phyloP scores from a whole-genome alignment of 345 rosid genomes.

The Melaleuca alternifolia region DNA sequence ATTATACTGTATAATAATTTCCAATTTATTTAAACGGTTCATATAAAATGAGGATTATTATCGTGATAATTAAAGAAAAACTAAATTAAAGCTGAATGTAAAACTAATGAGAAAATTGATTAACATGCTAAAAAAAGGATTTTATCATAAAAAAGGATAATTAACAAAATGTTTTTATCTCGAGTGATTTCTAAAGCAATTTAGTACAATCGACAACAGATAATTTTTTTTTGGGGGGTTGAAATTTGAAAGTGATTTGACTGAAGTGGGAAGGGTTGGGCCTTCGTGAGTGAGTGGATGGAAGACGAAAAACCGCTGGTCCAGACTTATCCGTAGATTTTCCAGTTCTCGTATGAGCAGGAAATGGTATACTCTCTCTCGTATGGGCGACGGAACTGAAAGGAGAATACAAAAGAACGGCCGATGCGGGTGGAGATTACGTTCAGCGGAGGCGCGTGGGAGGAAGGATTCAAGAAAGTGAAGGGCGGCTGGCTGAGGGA shows the following conservation, averaged over 20 bases:
- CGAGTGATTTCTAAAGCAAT: neutral
- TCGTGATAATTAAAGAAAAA: no score
- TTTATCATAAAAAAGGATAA: neutral
- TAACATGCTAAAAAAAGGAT: neutral
- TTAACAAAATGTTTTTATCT: neutral
- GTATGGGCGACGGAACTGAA: neutral
- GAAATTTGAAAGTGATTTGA: neutral
- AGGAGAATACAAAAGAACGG: neutral
- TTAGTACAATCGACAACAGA: neutral
- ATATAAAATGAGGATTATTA: neutral
- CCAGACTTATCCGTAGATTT: neutral
- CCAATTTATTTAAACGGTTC: neutral
- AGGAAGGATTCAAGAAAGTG: constrained; percentile 1
- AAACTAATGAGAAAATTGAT: neutral
- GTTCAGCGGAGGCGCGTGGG: neutral
- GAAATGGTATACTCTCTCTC: neutral
- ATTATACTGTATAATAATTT: neutral
- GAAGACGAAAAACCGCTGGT: neutral
- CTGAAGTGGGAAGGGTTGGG: neutral
- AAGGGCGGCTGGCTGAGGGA: constrained; percentile 17
- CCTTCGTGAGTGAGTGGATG: neutral
- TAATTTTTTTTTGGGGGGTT: neutral
- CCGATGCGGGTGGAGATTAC: neutral
- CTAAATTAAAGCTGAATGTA: neutral
- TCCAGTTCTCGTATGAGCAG: neutral